Base-by-base conservation (phyloP, 345 rosid species). In the Linum usitatissimum region DNA sequence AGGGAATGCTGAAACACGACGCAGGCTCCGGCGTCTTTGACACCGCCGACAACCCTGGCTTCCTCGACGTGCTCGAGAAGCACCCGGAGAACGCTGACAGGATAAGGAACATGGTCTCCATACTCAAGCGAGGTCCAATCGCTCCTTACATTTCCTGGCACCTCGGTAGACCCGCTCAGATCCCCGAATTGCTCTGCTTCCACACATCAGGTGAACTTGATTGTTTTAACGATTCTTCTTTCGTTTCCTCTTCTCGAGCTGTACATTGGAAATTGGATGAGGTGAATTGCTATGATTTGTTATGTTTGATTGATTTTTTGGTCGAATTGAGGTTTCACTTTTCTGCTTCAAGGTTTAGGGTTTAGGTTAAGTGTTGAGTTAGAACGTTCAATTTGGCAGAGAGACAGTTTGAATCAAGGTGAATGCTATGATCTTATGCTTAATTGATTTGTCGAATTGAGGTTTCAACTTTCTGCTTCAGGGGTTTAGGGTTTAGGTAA, bases 41-140 rank as follows among this genome's bases (percentile, higher is more conserved):
- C 71, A 64, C 82, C 20, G 93, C 89, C 64, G 9, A 58, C 21
- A 82, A 83, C 65, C 89, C 91, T 0, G 96, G 92, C 0, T 84
- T 92, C 79, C 73, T 85, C 1, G 95, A 85, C 45, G 86, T 88
- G 28, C 65, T 91, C 39, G 95, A 91, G 56, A 75, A 80, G 61
- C 96, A 91, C 61, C 96, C 95, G 6, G 96, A 91, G 71, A 91
- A 88, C 74, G 53, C 84, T 9, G 90, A 88, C 72, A 81, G 92
- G 59, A 66, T 85, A 64, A 82, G 65, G 66, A 91, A 91, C 91
- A 88, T 88, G 75, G 67, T 88, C n/a, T 86, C 95, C 3, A 85
- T 88, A 57, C 98, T 88, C 62, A 65, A n/a, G 57, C 77, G 85
- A 55, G 96, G 93, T 18, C 95, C 96, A 64, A 84, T 92, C 72